These are phyloP conservation scores for Pichia paraexigua DNA, from an alignment of 805 yeast species.

Conservation along the genomic window DNA sequence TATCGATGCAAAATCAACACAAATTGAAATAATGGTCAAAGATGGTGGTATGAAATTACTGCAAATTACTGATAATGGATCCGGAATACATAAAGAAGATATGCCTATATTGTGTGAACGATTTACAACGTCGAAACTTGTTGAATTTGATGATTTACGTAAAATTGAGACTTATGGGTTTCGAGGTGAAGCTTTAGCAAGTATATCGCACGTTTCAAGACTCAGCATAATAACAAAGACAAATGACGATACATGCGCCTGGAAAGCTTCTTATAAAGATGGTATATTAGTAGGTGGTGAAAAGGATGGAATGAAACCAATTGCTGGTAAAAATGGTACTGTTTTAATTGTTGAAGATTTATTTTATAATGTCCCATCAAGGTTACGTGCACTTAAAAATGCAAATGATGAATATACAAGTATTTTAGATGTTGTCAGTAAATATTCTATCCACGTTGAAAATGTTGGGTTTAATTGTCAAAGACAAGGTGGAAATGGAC, in stretches of 20 bases:
- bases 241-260: slow-evolving; percentile 52
- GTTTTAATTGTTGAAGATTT: slow-evolving; percentile 79
- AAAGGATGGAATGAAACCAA: slow-evolving; percentile 47
- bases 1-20: slow-evolving; percentile 73
- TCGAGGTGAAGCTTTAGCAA: slow-evolving; percentile 93
- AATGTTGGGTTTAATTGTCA: slow-evolving; percentile 73
- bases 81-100: slow-evolving; percentile 70
- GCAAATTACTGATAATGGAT: slow-evolving; percentile 85
- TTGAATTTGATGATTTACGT: slow-evolving; percentile 65
- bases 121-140: slow-evolving; percentile 84
- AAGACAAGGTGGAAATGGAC: slow-evolving; percentile 46
- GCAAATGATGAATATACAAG: slow-evolving; percentile 67
- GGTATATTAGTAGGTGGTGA: slow-evolving; percentile 41
- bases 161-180: slow-evolving; percentile 80
- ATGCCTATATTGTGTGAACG: slow-evolving; percentile 77
- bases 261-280: slow-evolving; percentile 56
- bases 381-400: slow-evolving; percentile 58
- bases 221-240: slow-evolving; percentile 75
- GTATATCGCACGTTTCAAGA: slow-evolving; percentile 84
- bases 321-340: slow-evolving; percentile 87
- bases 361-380: slow-evolving; percentile 79
- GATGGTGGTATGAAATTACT: slow-evolving; percentile 88
- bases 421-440: slow-evolving; percentile 74
- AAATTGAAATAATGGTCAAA: slow-evolving; percentile 71
- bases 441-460: slow-evolving; percentile 69